These are phyloP conservation scores for Cubamyces sp. DNA, from an alignment of 768 basidiomycete genomes.

Conservation along the genomic window DNA sequence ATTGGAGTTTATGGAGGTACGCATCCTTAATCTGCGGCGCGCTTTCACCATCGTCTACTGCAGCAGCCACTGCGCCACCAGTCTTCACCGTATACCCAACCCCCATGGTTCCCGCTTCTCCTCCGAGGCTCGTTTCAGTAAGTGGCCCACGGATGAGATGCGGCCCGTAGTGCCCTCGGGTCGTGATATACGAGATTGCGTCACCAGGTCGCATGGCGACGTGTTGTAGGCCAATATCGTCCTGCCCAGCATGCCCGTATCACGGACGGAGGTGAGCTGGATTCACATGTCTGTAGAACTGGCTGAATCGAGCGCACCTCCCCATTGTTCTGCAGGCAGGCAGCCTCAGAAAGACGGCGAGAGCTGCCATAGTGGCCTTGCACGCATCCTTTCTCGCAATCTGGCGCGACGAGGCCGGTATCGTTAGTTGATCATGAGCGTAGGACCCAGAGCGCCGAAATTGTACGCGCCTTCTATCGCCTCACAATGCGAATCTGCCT, in stretches of 20 bases:
- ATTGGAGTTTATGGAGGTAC: conserved; percentile 42
- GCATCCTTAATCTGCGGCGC: conserved; percentile 29
- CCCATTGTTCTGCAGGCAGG: neutral
- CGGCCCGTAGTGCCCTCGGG: neutral
- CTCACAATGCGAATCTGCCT: neutral
- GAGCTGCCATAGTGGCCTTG: neutral
- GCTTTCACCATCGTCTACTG: neutral
- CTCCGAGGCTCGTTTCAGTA: too few species aligned
- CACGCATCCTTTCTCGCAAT: neutral
- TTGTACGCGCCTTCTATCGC: neutral
- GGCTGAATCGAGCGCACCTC: neutral
- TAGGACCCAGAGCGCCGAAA: conserved; percentile 12
- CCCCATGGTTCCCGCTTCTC: neutral
- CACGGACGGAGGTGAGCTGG: neutral
- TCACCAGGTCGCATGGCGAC: neutral
- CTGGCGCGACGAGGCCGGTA: neutral
- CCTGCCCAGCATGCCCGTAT: neutral
- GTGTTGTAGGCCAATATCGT: conserved; percentile 13
- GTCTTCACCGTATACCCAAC: neutral
- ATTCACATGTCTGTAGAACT: neutral
- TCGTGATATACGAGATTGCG: neutral
- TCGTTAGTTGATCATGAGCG: conserved; percentile 18
- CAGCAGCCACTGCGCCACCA: neutral
- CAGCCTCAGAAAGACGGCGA: neutral
- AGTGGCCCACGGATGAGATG: neutral